Evolutionary conservation across 2,329 filamentous ascomycete species (phyloP).

Genomic region (Rhynchosporium secalis): DNA sequence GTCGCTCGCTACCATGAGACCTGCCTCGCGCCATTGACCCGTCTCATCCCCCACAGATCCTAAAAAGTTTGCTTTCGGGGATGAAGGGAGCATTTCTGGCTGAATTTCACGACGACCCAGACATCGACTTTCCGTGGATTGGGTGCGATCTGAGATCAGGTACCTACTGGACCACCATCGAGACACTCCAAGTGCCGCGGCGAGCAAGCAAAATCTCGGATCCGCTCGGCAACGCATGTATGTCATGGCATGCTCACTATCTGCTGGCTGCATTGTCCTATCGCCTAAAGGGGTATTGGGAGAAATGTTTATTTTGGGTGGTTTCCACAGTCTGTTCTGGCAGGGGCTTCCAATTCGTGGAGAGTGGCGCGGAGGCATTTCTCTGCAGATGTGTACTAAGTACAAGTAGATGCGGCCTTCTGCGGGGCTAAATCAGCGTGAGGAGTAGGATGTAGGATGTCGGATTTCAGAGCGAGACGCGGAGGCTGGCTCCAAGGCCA

Average conservation of each 20-base stretch:
- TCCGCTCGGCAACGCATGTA: slow-evolving; percentile 12
- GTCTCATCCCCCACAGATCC: background rate
- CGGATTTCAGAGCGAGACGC: slow-evolving; percentile 1
- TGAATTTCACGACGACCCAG: background rate
- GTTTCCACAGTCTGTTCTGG: slow-evolving; percentile 5
- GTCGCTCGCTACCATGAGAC: slow-evolving; percentile 21
- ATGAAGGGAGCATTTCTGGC: too few species aligned
- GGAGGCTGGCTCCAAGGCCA: background rate
- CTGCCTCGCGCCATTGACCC: background rate
- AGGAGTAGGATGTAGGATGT: slow-evolving; percentile 6
- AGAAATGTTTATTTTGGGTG: background rate
- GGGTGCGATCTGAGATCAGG: slow-evolving; percentile 14
- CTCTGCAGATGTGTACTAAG: slow-evolving; percentile 22
- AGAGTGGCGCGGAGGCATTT: slow-evolving; percentile 22
- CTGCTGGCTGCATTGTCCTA: slow-evolving; percentile 25
- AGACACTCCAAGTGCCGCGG: slow-evolving; percentile 5
- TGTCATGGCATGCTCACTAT: slow-evolving; percentile 2
- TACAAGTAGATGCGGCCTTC: slow-evolving; percentile 16
- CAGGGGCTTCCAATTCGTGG: slow-evolving; percentile 25
- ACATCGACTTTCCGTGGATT: background rate
- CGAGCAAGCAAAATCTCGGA: slow-evolving; percentile 4
- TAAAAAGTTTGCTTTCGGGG: background rate
- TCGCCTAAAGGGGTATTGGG: slow-evolving; percentile 23
- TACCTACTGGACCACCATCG: slow-evolving; percentile 10
- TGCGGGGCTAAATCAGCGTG: slow-evolving; percentile 19